phyloP scores from a whole-genome alignment of 2,329 filamentous ascomycete species.

The Epichloe scottii region DNA sequence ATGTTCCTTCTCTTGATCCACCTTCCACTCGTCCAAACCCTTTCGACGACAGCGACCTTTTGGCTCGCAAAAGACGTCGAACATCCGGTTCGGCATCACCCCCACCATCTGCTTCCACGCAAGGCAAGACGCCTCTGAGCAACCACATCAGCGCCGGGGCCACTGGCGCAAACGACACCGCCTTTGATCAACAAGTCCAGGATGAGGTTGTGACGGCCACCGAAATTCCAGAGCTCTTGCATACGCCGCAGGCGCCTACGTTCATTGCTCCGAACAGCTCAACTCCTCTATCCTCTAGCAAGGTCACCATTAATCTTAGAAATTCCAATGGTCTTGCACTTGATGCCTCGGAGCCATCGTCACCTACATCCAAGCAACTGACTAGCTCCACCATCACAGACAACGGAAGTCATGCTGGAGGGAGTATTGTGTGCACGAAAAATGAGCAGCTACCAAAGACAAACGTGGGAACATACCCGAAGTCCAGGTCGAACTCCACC shows the following conservation, averaged over 20 bases:
- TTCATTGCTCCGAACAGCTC: slow-evolving; percentile 18
- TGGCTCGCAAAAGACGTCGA: slow-evolving; percentile 49
- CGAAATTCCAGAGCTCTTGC: background rate
- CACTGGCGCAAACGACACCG: slow-evolving; percentile 14
- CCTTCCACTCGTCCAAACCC: slow-evolving; percentile 51
- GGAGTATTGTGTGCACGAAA: background rate
- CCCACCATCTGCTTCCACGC: slow-evolving; percentile 31
- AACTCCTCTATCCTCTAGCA: slow-evolving; percentile 36
- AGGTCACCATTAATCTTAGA: slow-evolving; percentile 48
- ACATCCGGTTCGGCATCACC: slow-evolving; percentile 44
- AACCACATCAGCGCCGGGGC: slow-evolving; percentile 13
- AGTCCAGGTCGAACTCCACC: slow-evolving; percentile 23
- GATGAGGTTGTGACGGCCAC: background rate
- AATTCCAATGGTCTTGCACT: slow-evolving; percentile 16
- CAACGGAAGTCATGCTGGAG: background rate
- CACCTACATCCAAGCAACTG: background rate
- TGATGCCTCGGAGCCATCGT: background rate
- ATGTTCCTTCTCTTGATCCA: slow-evolving; percentile 41
- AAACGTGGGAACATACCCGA: background rate
- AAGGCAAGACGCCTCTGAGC: background rate
- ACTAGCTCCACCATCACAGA: background rate
- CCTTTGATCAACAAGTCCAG: slow-evolving; percentile 23
- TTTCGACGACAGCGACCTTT: slow-evolving; percentile 45
- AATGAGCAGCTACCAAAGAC: background rate
- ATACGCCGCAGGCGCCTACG: slow-evolving; percentile 24